Evolutionary conservation across 805 yeast species (phyloP).

Genomic region (Candida stauntonica): DNA sequence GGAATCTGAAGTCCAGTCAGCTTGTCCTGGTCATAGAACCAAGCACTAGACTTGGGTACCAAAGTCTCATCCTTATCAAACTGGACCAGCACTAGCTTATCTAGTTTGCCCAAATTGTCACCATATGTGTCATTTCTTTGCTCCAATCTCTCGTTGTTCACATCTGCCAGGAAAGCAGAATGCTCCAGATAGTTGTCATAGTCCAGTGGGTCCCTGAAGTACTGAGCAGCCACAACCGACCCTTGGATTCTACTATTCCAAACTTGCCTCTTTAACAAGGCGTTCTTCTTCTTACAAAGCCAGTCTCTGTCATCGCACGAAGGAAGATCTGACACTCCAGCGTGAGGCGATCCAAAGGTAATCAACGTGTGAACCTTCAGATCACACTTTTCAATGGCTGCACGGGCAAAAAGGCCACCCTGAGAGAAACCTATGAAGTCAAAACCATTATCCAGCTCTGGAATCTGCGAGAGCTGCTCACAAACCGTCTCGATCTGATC

Average conservation of each 20-base stretch:
- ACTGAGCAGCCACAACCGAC: slow-evolving; percentile 66
- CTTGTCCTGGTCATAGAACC: slow-evolving; percentile 47
- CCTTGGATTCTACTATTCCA: slow-evolving; percentile 56
- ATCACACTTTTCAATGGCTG: slow-evolving; percentile 55
- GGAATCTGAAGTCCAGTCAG: slow-evolving; percentile 38
- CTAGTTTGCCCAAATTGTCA: slow-evolving; percentile 39
- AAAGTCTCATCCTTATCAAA: slow-evolving; percentile 63
- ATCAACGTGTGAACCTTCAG: slow-evolving; percentile 46
- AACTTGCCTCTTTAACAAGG: slow-evolving; percentile 51
- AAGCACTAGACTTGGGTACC: slow-evolving; percentile 69
- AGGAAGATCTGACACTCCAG: slow-evolving; percentile 69
- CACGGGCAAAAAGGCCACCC: slow-evolving; percentile 78
- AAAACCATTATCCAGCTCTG: slow-evolving; percentile 51
- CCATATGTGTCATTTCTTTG: slow-evolving; percentile 37
- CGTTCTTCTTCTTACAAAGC: slow-evolving; percentile 54
- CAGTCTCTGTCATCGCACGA: slow-evolving; percentile 51
- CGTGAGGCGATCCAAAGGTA: slow-evolving; percentile 80
- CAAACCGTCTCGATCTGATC: slow-evolving; percentile 54
- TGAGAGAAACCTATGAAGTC: slow-evolving; percentile 79
- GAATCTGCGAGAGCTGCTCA: slow-evolving; percentile 40
- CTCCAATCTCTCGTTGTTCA: slow-evolving; percentile 54
- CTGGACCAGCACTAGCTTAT: slow-evolving; percentile 53
- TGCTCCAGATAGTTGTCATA: slow-evolving; percentile 50
- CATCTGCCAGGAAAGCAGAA: slow-evolving; percentile 56
- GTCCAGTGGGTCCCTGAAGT: slow-evolving; percentile 57